Evolutionary conservation across 2,329 filamentous ascomycete species (phyloP), one percentile per base, ranked within the genome.

Genomic region (Graphium sp.): DNA sequence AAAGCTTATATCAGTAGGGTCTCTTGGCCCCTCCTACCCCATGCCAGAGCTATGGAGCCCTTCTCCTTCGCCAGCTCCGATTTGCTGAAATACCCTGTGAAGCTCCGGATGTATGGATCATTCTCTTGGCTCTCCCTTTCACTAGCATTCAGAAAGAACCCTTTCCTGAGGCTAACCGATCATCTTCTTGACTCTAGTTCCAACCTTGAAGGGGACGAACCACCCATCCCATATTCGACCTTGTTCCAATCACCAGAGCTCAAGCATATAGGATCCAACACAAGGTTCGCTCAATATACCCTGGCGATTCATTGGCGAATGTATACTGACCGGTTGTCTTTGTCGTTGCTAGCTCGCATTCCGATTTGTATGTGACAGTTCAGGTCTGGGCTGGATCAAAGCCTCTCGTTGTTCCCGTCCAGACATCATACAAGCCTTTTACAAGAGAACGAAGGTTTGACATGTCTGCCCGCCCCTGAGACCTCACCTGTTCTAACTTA

Each of bases 331-430:
- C n/a, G n/a, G n/a, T n/a, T n/a, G n/a, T n/a, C n/a, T n/a, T 34
- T 29, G 23, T 34, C 31, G 18, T 24, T 19, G 34, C 31, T 37
- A 84, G 80, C 50, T 60, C 76, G 1, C 60, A 77, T 46, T 94
- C 84, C 16, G 89, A 98, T 48, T 74, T 98, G 26, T 94, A 87
- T 46, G 75, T 92, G 27, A 94, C 85, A 1, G 79, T 77, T 7
- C 89, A 95, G 51, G 67, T 95, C 43, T 98, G 87, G 78, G 82
- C 85, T 9, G 84, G 91, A 43, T 94, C 85, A 17, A 98, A 98
- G 49, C 84, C 87, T 20, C 58, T 98, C 39, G 91, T 85, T 0
- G 81, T 95, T 2, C 80, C 84, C 1, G 68, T 91, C 8, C 87
- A 95, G 50, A 98, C 89, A 3, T 69, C 83, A 15, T 95, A 95